These are phyloP conservation scores for Astragalus glycyphyllos DNA, from an alignment of 306 rosid species.

Conservation along the genomic window DNA sequence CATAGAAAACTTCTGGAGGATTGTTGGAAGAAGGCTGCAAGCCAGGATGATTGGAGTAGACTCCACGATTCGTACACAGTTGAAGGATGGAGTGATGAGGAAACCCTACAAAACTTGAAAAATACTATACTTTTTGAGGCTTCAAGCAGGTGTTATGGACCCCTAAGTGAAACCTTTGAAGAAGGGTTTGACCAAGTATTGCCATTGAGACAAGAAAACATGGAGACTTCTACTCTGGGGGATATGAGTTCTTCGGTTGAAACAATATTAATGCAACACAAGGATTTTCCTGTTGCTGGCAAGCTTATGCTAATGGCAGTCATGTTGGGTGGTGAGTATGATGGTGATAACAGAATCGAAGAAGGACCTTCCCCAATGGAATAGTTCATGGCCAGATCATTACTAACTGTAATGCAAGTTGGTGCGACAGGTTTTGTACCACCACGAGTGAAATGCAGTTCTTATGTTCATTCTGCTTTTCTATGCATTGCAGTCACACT, in stretches of 20 bases:
- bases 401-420: constrained; percentile 20
- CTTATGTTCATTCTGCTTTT: constrained; percentile 17
- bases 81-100: constrained; percentile 92
- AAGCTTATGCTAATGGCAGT: constrained; percentile 88
- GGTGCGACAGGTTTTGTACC: constrained; percentile 27
- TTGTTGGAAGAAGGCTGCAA: constrained; percentile 89
- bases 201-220: constrained; percentile 69
- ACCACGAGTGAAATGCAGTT: constrained; percentile 23
- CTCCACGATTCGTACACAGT: constrained; percentile 59
- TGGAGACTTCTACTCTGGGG: constrained; percentile 50
- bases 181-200: constrained; percentile 78
- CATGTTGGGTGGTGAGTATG: constrained; percentile 71
- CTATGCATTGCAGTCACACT: constrained; percentile 23
- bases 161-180: constrained; percentile 69
- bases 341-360: constrained; percentile 52
- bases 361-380: constrained; percentile 70
- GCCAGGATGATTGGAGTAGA: constrained; percentile 77
- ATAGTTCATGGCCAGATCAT: constrained; percentile 38
- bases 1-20: constrained; percentile 77
- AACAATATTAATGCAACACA: constrained; percentile 84
- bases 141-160: constrained; percentile 83
- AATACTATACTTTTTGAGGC: constrained; percentile 72
- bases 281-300: constrained; percentile 87
- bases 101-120: constrained; percentile 64
- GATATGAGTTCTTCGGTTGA: constrained; percentile 71